Evolutionary conservation across 2,329 filamentous ascomycete genomes (phyloP), one percentile per base, ranked within the genome.

Genomic region (Venturia pyrina): DNA sequence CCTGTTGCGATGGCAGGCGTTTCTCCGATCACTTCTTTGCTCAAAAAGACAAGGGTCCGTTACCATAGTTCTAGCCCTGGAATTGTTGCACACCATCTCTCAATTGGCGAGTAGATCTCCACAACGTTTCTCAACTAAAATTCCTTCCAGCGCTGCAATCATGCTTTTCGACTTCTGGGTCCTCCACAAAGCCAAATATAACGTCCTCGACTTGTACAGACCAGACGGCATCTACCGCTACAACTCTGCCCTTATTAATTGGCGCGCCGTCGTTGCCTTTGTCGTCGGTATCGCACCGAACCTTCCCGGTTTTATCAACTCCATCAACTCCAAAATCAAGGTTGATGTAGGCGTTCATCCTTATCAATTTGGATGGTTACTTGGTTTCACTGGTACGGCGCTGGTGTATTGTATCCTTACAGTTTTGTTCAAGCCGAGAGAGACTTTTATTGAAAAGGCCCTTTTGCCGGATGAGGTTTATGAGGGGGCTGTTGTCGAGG

Each of bases 341-440:
- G 75, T 78, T 0, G 80, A 80, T 0, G 75, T 76, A 0, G 86
- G 87, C 0, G 75, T 79, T 0, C 73, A 77, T 53, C 81, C 87
- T 5, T 89, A 88, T 71, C 80, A 82, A 34, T 86, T 89, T 71
- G 85, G 87, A n/a, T 89, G 86, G 83, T 71, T 89, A 21, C 79
- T 87, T 62, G 87, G 86, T 0, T 88, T 89, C 68, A 75, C 81
- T 11, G 77, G 74, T 0, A 85, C 83, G 8, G 81, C 82, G 24
- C 62, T 85, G 3, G 78, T 88, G 0, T 89, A 89, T 74, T 75
- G 82, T 11, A 70, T 68, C 0, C 70, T 88, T 10, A 59, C 53
- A 15, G 8, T 59, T 0, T 59, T 59, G 32, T 37, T 59, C 13
- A 59, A 37, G 40, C 64, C 64, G 17, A 37, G 43, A 3, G 79